phyloP scores from a whole-genome alignment of 768 basidiomycete genomes.

The Agrocybe chaxingu region DNA sequence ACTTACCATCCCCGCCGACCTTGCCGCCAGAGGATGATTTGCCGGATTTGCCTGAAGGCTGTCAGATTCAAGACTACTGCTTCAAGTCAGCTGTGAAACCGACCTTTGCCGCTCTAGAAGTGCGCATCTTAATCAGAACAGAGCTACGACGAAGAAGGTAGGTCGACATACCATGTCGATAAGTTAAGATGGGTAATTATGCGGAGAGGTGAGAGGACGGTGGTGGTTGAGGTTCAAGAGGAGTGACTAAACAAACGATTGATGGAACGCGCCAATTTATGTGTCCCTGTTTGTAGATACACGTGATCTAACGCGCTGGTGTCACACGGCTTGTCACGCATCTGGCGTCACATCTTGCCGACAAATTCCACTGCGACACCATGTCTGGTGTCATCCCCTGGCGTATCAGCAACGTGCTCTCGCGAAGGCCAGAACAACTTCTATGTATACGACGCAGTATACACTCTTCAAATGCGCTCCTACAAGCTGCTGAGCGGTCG shows the following conservation, averaged over 20 bases:
- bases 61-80: not conserved
- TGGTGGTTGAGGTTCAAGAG: conserved; percentile 35
- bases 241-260: conserved; percentile 27
- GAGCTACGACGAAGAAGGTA: not conserved
- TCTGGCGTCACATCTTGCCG: conserved; percentile 5
- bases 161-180: conserved; percentile 15
- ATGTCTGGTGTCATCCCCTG: conserved; percentile 14
- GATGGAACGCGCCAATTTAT: conserved; percentile 40
- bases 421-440: conserved; percentile 5
- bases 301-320: conserved; percentile 26
- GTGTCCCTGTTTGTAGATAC: conserved; percentile 25
- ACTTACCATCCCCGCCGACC: conserved; percentile 48
- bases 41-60: conserved; percentile 42
- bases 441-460: conserved; percentile 12
- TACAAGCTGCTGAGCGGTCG: conserved; percentile 3
- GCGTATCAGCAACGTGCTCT: conserved; percentile 10
- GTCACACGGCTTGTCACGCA: not conserved
- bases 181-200: conserved; percentile 3
- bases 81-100: not conserved
- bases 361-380: not conserved
- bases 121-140: not conserved
- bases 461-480: conserved; percentile 12
- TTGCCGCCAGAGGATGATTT: conserved; percentile 75
- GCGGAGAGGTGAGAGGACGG: conserved; percentile 20
- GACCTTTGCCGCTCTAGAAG: conserved; percentile 38